A percentile compares a stretch with the other conserved stretches of the same genome.
Evolutionary conservation across 31 red algal genomes (phyloP).

Genomic region (Porphyra umbilicalis): DNA sequence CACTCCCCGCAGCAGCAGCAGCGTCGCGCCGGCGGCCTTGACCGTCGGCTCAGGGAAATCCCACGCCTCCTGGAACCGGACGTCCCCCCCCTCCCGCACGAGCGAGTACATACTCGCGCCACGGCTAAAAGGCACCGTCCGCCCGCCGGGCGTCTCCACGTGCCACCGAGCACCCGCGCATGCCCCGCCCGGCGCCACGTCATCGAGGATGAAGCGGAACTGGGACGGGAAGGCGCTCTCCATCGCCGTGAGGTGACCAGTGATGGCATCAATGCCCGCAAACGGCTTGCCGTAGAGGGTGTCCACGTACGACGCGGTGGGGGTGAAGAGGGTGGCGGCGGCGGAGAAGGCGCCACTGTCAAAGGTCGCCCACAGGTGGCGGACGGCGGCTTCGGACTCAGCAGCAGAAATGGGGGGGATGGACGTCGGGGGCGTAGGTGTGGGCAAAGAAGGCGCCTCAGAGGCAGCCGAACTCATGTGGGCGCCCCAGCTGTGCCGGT

Average conservation of each 20-base stretch:
- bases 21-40: slow-evolving; percentile 21
- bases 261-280: slow-evolving; percentile 10
- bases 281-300: slow-evolving; percentile 35
- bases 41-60: slow-evolving; percentile 46
- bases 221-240: slow-evolving; percentile 21
- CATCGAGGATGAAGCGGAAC: slow-evolving; percentile 31
- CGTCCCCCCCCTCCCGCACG: slow-evolving; percentile 14
- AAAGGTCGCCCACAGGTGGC: neutral
- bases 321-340: slow-evolving; percentile 22
- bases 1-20: slow-evolving; percentile 26
- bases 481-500: too few species aligned
- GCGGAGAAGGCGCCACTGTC: slow-evolving; percentile 8
- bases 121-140: slow-evolving; percentile 15
- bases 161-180: slow-evolving; percentile 55
- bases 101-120: slow-evolving; percentile 38
- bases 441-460: too few species aligned
- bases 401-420: neutral
- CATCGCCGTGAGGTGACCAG: slow-evolving; percentile 25
- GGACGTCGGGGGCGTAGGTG: neutral
- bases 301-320: slow-evolving; percentile 41
- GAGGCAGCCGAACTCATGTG: too few species aligned
- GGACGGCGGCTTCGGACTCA: neutral
- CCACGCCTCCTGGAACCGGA: slow-evolving; percentile 43
- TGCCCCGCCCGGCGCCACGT: slow-evolving; percentile 13
- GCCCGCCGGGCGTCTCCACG: slow-evolving; percentile 23